These are phyloP conservation scores for Candida orba DNA, from an alignment of 805 yeast genomes.

Conservation along the genomic window DNA sequence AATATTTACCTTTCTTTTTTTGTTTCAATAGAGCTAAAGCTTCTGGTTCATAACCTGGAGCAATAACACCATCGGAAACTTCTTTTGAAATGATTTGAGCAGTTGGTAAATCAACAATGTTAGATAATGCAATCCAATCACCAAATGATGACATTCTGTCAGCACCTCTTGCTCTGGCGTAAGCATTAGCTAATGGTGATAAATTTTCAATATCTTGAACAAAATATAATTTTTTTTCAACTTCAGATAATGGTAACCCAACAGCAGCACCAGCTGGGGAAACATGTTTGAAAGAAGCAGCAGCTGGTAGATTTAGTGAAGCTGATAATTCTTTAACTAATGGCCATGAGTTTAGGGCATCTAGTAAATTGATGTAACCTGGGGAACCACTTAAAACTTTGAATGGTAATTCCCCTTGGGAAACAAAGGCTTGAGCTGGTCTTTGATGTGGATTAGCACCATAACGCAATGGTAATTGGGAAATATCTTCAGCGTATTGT, in stretches of 20 bases:
- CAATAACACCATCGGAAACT: constrained; percentile 97
- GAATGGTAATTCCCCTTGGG: constrained; percentile 85
- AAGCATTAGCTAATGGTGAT: constrained; percentile 95
- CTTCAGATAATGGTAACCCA: constrained; percentile 84
- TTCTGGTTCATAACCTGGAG: constrained; percentile 92
- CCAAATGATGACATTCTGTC: constrained; percentile 99
- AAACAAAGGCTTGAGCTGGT: constrained; percentile 95
- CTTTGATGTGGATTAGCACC: constrained; percentile 99
- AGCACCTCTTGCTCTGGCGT: constrained; percentile 99
- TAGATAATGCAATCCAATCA: constrained; percentile 95
- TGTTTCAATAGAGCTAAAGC: constrained; percentile 82
- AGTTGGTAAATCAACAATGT: constrained; percentile 92
- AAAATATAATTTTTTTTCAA: constrained; percentile 92
- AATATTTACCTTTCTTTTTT: constrained; percentile 97
- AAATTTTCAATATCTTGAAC: constrained; percentile 91
- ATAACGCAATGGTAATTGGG: constrained; percentile 92
- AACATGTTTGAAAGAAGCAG: constrained; percentile 97
- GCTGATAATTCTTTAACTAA: constrained; percentile 94
- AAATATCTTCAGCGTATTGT: constrained; percentile 82
- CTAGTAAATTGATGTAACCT: constrained; percentile 93
- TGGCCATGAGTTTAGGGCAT: constrained; percentile 98
- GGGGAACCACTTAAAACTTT: constrained; percentile 92
- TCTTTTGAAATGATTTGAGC: constrained; percentile 96
- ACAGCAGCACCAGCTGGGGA: constrained; percentile 99
- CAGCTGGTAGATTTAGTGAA: constrained; percentile 92